Evolutionary conservation across 192 early-diverging fungal species (phyloP).

Genomic region (Coemansia sp.): DNA sequence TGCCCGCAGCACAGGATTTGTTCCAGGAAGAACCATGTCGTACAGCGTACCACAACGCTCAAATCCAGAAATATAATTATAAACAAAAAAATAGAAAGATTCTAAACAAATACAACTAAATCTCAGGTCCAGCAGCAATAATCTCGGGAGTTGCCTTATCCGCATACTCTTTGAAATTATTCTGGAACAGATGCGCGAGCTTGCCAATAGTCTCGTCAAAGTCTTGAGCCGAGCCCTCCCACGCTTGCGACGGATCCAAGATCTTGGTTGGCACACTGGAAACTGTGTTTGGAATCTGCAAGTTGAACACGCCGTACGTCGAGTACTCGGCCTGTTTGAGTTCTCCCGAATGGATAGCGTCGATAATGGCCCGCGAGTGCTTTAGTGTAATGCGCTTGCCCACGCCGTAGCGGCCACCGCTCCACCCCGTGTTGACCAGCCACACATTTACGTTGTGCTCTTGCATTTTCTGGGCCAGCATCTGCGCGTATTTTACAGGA

Average conservation of each 20-base stretch:
- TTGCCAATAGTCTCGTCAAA: slow-evolving; percentile 66
- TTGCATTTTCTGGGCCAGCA: slow-evolving; percentile 95
- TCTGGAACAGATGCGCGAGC: slow-evolving; percentile 80
- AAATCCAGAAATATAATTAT: neutral
- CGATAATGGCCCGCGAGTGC: slow-evolving; percentile 96
- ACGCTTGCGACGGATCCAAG: slow-evolving; percentile 81
- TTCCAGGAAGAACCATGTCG: no score
- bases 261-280: slow-evolving; percentile 78
- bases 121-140: slow-evolving; percentile 66
- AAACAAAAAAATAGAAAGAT: neutral
- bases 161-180: slow-evolving; percentile 86
- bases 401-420: slow-evolving; percentile 84
- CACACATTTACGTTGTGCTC: slow-evolving; percentile 83
- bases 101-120: slow-evolving; percentile 22
- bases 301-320: slow-evolving; percentile 84
- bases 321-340: slow-evolving; percentile 80
- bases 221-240: slow-evolving; percentile 70
- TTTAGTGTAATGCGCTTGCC: slow-evolving; percentile 92
- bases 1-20: no score
- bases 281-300: slow-evolving; percentile 79
- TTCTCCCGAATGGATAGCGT: slow-evolving; percentile 94
- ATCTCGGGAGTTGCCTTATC: slow-evolving; percentile 73
- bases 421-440: slow-evolving; percentile 98
- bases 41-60: neutral
- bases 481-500: slow-evolving; percentile 92